Evolutionary conservation across 1,284 basidiomycete genomes (phyloP).

Genomic region (Phellopilus nigrolimitatus): DNA sequence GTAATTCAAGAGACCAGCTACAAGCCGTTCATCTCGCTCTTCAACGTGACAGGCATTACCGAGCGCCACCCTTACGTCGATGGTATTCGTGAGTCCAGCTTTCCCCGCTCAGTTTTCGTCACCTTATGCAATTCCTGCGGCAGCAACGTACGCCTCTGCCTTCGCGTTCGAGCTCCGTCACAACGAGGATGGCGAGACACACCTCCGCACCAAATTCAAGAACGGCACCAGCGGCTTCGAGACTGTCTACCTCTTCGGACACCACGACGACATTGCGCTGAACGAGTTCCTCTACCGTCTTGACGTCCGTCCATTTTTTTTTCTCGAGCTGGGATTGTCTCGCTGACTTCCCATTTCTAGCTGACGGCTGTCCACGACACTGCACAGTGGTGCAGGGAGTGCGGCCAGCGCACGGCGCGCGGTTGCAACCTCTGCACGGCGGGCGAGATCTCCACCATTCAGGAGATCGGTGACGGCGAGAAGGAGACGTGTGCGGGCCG

Average conservation of each 20-base stretch:
- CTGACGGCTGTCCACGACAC: constrained; percentile 16
- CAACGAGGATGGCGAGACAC: constrained; percentile 65
- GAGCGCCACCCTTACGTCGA: constrained; percentile 53
- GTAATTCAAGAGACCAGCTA: constrained; percentile 71
- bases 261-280: constrained; percentile 66
- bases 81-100: constrained; percentile 54
- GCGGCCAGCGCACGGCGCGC: constrained; percentile 13
- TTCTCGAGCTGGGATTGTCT: too few species aligned
- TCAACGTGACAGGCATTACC: constrained; percentile 67
- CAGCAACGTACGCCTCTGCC: constrained; percentile 76
- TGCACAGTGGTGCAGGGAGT: constrained; percentile 17
- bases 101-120: constrained; percentile 4
- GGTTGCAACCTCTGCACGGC: constrained; percentile 18
- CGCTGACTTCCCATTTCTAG: not conserved
- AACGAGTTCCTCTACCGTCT: constrained; percentile 75
- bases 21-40: constrained; percentile 85
- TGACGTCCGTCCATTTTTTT: constrained; percentile 41
- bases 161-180: constrained; percentile 76
- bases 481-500: not conserved
- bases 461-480: not conserved
- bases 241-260: constrained; percentile 63
- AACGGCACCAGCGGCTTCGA: constrained; percentile 69
- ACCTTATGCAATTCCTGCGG: constrained; percentile 8
- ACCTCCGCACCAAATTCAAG: constrained; percentile 80
- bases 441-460: not conserved